Evolutionary conservation across 345 rosid genomes (phyloP).

Genomic region (Citrus cavaleriei): DNA sequence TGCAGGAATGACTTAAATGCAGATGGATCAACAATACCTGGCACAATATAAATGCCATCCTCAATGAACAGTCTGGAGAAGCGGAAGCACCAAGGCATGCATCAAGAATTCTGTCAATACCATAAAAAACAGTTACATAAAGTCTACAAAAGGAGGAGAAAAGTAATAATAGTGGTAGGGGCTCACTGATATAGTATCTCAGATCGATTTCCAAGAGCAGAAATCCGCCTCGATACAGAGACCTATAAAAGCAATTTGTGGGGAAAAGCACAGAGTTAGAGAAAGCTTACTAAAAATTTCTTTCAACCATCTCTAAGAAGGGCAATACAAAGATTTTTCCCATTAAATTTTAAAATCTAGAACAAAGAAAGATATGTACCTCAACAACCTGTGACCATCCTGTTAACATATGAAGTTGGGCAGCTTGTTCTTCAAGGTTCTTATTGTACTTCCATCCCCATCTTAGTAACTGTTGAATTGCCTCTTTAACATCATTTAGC

Average conservation of each 20-base stretch:
- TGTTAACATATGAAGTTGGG: constrained; percentile 95
- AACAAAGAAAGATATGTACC: constrained; percentile 39
- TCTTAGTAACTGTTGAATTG: constrained; percentile 77
- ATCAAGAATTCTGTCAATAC: constrained; percentile 79
- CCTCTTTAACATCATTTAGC: constrained; percentile 73
- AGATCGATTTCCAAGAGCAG: constrained; percentile 63
- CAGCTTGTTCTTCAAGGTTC: constrained; percentile 97
- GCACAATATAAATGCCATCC: constrained; percentile 79
- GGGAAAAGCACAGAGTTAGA: constrained; percentile 10
- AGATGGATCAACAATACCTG: constrained; percentile 42
- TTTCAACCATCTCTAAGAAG: neutral
- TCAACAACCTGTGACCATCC: constrained; percentile 96
- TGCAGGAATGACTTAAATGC: neutral
- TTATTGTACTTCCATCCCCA: constrained; percentile 97
- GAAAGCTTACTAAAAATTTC: neutral
- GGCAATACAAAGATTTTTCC: neutral
- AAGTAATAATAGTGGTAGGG: constrained; percentile 8
- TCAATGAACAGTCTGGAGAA: constrained; percentile 90
- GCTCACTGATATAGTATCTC: constrained; percentile 80
- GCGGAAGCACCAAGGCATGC: constrained; percentile 84
- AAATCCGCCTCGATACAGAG: constrained; percentile 76
- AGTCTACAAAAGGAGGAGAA: constrained; percentile 12
- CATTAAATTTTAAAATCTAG: neutral
- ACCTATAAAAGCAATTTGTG: constrained; percentile 37
- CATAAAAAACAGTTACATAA: constrained; percentile 24